phyloP scores from a whole-genome alignment of 2,329 filamentous ascomycete genomes.

The Colletotrichum viniferum region DNA sequence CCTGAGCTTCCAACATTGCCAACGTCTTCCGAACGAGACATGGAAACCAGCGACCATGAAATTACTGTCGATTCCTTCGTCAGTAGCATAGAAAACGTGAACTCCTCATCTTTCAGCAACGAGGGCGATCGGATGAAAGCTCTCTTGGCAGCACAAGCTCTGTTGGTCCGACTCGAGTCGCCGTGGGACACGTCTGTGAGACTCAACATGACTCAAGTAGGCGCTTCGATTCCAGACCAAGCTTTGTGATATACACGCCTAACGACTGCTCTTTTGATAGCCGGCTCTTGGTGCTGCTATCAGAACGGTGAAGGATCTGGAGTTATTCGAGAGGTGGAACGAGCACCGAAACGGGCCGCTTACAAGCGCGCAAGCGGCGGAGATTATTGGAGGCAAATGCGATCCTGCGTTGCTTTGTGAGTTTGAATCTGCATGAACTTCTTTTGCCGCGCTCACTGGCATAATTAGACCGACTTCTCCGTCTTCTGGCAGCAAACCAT shows the following conservation, averaged over 20 bases:
- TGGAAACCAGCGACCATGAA: background rate
- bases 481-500: background rate
- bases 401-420: background rate
- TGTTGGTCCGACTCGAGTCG: background rate
- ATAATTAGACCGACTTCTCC: background rate
- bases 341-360: background rate
- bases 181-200: background rate
- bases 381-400: background rate
- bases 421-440: background rate
- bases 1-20: background rate
- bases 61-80: background rate
- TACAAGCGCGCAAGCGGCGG: background rate
- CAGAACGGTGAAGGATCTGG: background rate
- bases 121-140: background rate
- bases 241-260: background rate
- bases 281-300: background rate
- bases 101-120: background rate
- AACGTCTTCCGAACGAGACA: no score
- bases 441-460: background rate
- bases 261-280: background rate
- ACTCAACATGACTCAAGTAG: background rate
- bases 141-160: background rate
- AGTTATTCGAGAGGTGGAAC: background rate
- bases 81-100: background rate
- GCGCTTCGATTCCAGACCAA: rapidly evolving